phyloP scores from a whole-genome alignment of 192 early-diverging fungal genomes.

The Chytriomyces hyalinus region DNA sequence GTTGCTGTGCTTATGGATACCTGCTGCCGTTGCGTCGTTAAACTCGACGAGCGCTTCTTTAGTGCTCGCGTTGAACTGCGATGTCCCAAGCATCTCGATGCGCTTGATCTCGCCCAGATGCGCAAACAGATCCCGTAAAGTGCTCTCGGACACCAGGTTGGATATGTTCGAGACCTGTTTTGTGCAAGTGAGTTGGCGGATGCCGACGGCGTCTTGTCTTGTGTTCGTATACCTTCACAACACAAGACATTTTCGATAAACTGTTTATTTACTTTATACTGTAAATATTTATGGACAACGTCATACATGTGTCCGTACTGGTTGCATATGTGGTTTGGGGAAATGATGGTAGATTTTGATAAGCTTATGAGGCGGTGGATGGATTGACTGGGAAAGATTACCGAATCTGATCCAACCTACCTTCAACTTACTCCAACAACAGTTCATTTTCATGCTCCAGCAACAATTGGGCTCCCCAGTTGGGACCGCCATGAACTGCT shows the following conservation, averaged over 20 bases:
- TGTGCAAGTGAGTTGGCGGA: no score
- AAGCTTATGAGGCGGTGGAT: not conserved
- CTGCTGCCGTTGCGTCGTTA: constrained; percentile 50
- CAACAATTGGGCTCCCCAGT: constrained; percentile 34
- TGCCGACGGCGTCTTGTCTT: no score
- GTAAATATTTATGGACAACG: no score
- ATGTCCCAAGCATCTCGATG: constrained; percentile 50
- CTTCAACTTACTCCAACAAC: constrained; percentile 43
- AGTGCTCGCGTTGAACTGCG: constrained; percentile 35
- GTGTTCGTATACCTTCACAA: no score
- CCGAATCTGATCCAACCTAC: constrained; percentile 51
- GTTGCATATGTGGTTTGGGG: no score
- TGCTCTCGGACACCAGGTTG: constrained; percentile 57
- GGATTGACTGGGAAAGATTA: constrained; percentile 36
- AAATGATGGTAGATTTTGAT: no score
- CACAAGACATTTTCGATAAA: no score
- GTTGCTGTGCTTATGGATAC: not conserved
- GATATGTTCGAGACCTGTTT: constrained; percentile 70
- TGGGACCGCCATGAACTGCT: constrained; percentile 26
- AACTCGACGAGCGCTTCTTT: constrained; percentile 72
- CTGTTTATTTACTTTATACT: no score
- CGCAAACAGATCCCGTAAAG: constrained; percentile 63
- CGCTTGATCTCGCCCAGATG: constrained; percentile 60
- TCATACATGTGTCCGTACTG: no score
- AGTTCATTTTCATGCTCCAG: constrained; percentile 49